Evolutionary conservation across 805 yeast genomes (phyloP).

Genomic region (Millerozyma miso): DNA sequence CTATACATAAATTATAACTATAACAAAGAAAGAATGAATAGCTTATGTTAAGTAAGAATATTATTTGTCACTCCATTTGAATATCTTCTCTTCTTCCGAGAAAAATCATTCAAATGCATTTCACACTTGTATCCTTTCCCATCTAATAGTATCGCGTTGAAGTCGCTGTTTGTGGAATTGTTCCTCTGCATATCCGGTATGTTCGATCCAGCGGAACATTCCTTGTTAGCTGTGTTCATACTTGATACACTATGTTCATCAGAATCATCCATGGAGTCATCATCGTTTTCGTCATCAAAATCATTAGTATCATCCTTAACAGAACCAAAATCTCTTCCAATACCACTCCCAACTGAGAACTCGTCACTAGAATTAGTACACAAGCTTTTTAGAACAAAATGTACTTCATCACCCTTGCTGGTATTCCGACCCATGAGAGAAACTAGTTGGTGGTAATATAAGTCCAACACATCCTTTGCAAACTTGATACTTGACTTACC

Average conservation of each 20-base stretch:
- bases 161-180: not conserved
- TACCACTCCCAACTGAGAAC: slow-evolving; percentile 4
- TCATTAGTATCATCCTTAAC: slow-evolving; percentile 10
- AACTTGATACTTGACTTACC: slow-evolving; percentile 22
- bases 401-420: slow-evolving; percentile 9
- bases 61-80: not conserved
- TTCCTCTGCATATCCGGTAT: not conserved
- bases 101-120: not conserved
- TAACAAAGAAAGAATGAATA: too few relatives aligned
- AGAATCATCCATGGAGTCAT: slow-evolving; percentile 2
- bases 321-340: slow-evolving; percentile 8
- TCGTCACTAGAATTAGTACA: slow-evolving; percentile 5
- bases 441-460: slow-evolving; percentile 37
- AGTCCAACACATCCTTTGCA: slow-evolving; percentile 35
- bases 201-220: not conserved
- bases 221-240: not conserved
- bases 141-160: not conserved
- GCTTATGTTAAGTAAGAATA: too few relatives aligned
- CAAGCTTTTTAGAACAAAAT: slow-evolving; percentile 7
- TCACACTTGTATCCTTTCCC: not conserved
- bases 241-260: not conserved
- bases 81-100: not conserved
- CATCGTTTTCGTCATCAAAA: slow-evolving; percentile 8
- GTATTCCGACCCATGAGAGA: slow-evolving; percentile 37
- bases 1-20: too few relatives aligned